phyloP scores from a whole-genome alignment of 169 alveolate species.

The Plasmodium knowlesi region DNA sequence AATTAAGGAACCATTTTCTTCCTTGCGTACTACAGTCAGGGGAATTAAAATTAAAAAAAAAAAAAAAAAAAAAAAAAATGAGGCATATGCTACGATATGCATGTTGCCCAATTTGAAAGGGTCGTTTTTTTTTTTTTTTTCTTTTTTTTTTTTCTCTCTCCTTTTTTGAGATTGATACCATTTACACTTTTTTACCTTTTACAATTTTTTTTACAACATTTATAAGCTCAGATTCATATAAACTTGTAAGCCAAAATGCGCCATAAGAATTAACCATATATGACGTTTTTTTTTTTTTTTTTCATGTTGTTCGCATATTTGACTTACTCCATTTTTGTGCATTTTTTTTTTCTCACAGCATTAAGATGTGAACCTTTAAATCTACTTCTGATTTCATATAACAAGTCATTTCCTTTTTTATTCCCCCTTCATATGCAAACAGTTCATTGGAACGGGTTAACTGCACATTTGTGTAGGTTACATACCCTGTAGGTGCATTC shows the following conservation, averaged over 20 bases:
- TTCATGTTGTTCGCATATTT: neutral
- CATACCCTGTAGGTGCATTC: neutral
- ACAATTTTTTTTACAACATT: neutral
- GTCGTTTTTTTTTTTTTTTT: constrained; percentile 17
- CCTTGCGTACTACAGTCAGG: neutral
- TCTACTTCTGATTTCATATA: neutral
- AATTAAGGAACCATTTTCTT: neutral
- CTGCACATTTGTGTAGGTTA: neutral
- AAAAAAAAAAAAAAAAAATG: neutral
- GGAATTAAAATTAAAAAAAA: neutral
- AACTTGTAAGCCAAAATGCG: neutral
- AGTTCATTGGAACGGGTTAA: neutral
- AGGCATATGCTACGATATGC: neutral
- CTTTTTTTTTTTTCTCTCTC: too few species aligned
- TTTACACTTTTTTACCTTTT: neutral
- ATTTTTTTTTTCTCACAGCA: neutral
- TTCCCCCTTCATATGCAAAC: neutral
- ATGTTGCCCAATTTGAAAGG: neutral
- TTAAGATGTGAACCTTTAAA: neutral
- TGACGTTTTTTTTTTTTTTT: neutral
- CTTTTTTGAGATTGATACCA: neutral
- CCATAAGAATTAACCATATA: neutral
- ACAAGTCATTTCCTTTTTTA: neutral
- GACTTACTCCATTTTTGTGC: neutral
- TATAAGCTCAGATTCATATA: neutral